Base-by-base conservation (phyloP, 495 filamentous ascomycete genomes). In the Penicillium bialowiezense region DNA sequence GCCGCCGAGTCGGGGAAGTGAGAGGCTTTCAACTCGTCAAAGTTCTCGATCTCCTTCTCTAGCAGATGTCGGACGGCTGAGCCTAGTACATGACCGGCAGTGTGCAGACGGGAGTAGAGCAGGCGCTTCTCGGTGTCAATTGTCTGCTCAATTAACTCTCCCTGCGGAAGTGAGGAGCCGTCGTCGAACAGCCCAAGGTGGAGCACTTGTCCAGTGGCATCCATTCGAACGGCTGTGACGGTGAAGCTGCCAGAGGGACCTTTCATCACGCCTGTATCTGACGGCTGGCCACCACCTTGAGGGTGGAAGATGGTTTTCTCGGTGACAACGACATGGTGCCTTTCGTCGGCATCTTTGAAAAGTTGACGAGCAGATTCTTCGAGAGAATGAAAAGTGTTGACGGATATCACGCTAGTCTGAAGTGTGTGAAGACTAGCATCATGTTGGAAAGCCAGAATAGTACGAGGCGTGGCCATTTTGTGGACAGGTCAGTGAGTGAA, bases 281-380 rank as follows among this genome's bases (percentile, higher is more conserved):
- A 78, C 23, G 83, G 83, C 55, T 87, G 83, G 28, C 83, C 83
- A 33, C 83, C 83, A 5, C 83, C 83, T 62, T 87, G 82, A 2
- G 80, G 74, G 41, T 86, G 78, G 62, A 87, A 87, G 51, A 86
- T 83, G n/a, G 83, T 87, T 20, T 73, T 31, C 13, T 73, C 67
- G 5, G 81, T 84, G n/a, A 79, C 64, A 32, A 86, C 54, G 28
- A 75, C 71, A 60, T 76, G 64, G 52, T 77, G 66, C 3, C 71
- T 61, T 15, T 77, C 72, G 7, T 38, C 51, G 20, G 60, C 67
- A 15, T 68, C 44, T 55, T 84, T 83, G 66, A 76, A 81, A 3
- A 83, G 69, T 1, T 53, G 52, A 21, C 63, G 70, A 46, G 77
- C 72, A 24, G 67, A 56, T 40, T 75, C 71, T 23, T 72, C 64